Percentiles rank a stretch among this genome's conserved stretches.
Conservation (phyloP, 2,329 filamentous ascomycete genomes). For the Neonectria coccinea region DNA sequence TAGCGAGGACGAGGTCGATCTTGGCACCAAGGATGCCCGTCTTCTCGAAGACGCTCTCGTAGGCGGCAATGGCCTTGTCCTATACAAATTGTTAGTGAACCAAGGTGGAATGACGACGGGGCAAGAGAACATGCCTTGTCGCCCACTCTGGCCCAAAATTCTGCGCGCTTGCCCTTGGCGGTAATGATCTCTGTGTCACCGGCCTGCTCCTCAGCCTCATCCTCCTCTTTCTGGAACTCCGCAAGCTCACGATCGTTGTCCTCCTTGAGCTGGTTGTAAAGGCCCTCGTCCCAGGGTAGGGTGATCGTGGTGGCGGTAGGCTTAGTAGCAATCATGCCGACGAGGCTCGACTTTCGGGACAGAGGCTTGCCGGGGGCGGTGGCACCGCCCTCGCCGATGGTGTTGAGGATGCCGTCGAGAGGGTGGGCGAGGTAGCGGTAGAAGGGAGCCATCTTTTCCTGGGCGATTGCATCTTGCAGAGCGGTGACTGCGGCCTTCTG, state of each 20-base stretch:
- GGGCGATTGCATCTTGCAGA: constrained; percentile 83
- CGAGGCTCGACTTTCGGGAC: constrained; percentile 76
- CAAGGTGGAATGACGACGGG: not conserved
- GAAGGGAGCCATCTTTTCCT: constrained; percentile 89
- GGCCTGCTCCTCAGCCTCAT: constrained; percentile 94
- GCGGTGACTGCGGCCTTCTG: constrained; percentile 79
- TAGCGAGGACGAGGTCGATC: constrained; percentile 95
- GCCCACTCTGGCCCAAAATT: constrained; percentile 94
- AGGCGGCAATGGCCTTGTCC: constrained; percentile 94
- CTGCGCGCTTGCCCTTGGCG: constrained; percentile 92
- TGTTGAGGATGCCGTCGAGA: constrained; percentile 83
- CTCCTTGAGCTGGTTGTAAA: constrained; percentile 82
- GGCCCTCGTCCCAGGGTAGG: constrained; percentile 89
- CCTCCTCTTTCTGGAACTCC: constrained; percentile 84
- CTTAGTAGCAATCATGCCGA: constrained; percentile 81
- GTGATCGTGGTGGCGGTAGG: constrained; percentile 72
- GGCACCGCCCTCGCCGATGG: constrained; percentile 71
- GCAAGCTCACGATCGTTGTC: constrained; percentile 85
- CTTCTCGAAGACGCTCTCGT: constrained; percentile 95
- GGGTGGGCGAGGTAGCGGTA: constrained; percentile 88
- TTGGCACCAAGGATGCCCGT: constrained; percentile 97
- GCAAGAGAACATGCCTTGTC: constrained; percentile 79
- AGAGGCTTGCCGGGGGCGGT: constrained; percentile 67
- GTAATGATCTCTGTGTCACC: constrained; percentile 96
- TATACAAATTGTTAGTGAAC: constrained; percentile 53